Base-by-base conservation (phyloP, 75 land plant genomes). In the Pseudotsuga menziesii region DNA sequence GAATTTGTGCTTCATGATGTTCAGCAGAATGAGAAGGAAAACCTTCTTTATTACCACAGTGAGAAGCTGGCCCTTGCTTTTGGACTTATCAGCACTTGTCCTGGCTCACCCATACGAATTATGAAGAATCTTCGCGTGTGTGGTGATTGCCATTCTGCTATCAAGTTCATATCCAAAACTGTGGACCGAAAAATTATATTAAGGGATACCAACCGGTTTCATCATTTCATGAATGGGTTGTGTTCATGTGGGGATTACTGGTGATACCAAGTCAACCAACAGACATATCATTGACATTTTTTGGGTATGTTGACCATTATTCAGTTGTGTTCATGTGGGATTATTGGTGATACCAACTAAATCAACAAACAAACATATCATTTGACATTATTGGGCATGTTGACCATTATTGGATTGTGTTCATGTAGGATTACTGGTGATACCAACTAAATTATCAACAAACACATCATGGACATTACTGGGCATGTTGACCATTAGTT, bases 221-320 rank as follows among this genome's bases (percentile, higher is more conserved):
- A 76, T 61, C 72, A 77, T 55, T 77, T 77, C 32, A 56, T 19
- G 12, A 57, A 77, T n/a, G 79, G 79, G 16, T 12, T 32, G 9
- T 77, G 79, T 56, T 77, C 79, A 25, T 77, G 79, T 29, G 32
- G 72, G 39, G 79, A 77, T 66, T 77, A 64, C 32, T 77, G 79
- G 79, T 77, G 67, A 80, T 70, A 11, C 25, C 29, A 64, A 64
- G 52, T 44, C 9, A 44, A 44, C 1, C 52, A 44, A 44, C 52
- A 44, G 8, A 44, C 52, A 44, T 44, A 44, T 44, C 48, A 44
- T 44, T 5, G 48, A 44, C 48, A 44, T 44, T 44, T 44, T 5
- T 44, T n/a, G 48, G 48, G 48, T 9, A 6, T 44, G 48, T 6
- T 44, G 48, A 44, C 48, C 48, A 5, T 44, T 5, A 44, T 44